A percentile compares a stretch with the other conserved stretches of the same genome.
Conservation (phyloP, 371 early-diverging fungal species). For the Vittaforma corneae region DNA sequence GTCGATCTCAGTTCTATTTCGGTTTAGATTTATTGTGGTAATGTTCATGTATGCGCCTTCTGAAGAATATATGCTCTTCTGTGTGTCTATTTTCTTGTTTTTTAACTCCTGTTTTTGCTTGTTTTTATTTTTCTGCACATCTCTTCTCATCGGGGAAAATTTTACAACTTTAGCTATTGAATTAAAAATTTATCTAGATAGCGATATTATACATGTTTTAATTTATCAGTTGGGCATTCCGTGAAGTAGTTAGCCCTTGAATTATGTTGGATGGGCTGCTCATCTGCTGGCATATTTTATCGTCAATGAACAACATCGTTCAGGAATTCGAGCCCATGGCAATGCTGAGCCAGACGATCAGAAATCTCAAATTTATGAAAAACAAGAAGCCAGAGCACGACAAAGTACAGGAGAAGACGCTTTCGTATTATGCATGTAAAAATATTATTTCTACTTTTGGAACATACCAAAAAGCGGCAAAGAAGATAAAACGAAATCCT, state of each 20-base stretch:
- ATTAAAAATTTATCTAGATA: not conserved
- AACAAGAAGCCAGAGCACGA: not conserved
- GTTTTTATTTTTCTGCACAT: not conserved
- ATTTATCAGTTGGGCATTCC: not conserved
- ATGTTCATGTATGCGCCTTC: slow-evolving; percentile 1
- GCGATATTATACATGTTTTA: not conserved
- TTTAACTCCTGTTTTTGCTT: slow-evolving; percentile 5
- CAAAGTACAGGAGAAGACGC: slow-evolving; percentile 9
- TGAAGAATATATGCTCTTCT: not conserved
- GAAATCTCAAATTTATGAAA: slow-evolving; percentile 25
- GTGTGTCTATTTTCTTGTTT: not conserved
- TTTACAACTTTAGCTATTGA: too few relatives aligned
- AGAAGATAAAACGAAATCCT: not conserved
- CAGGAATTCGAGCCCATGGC: slow-evolving; percentile 3
- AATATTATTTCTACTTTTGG: not conserved
- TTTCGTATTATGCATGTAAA: slow-evolving; percentile 16
- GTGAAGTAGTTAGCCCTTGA: not conserved
- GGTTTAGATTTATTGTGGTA: not conserved
- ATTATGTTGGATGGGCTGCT: not conserved
- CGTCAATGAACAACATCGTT: not conserved
- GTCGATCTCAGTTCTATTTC: not conserved
- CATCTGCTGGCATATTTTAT: not conserved
- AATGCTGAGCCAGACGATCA: slow-evolving; percentile 5
- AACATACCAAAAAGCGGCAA: not conserved
- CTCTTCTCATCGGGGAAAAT: not conserved